These are phyloP conservation scores for Trichopus zeylanicus DNA, from an alignment of 116 monocot genomes.

Conservation along the genomic window DNA sequence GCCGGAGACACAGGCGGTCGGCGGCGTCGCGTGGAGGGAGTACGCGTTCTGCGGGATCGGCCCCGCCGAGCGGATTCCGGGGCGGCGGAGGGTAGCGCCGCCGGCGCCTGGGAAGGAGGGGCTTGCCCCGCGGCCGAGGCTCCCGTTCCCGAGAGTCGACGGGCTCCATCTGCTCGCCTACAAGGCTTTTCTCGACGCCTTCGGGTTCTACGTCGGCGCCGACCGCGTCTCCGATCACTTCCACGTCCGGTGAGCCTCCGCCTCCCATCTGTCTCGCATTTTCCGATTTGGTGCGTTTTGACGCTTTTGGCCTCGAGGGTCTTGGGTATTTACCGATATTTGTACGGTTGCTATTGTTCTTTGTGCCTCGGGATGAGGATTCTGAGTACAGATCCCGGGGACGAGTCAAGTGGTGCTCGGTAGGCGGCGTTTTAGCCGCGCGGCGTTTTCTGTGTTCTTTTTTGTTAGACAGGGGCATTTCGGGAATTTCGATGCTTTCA, in stretches of 20 bases:
- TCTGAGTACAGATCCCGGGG: background rate
- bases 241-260: constrained; percentile 67
- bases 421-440: too few species aligned
- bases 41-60: constrained; percentile 37
- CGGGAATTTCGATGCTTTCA: too few species aligned
- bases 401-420: too few species aligned
- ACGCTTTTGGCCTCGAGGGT: background rate
- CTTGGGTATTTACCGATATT: background rate
- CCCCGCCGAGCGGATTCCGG: background rate
- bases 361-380: background rate
- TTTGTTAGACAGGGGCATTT: too few species aligned
- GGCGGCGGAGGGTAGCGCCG: background rate
- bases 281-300: background rate
- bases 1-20: background rate
- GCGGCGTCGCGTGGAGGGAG: constrained; percentile 40
- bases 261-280: background rate
- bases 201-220: constrained; percentile 63
- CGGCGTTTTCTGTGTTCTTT: too few species aligned
- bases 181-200: constrained; percentile 68
- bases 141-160: constrained; percentile 77
- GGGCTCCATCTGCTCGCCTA: constrained; percentile 75
- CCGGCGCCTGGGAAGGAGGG: constrained; percentile 1
- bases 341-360: background rate
- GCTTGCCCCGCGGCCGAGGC: constrained; percentile 26
- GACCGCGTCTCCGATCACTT: constrained; percentile 60